Conservation (phyloP, 805 yeast species). For the Saturnispora serradocipensis region DNA sequence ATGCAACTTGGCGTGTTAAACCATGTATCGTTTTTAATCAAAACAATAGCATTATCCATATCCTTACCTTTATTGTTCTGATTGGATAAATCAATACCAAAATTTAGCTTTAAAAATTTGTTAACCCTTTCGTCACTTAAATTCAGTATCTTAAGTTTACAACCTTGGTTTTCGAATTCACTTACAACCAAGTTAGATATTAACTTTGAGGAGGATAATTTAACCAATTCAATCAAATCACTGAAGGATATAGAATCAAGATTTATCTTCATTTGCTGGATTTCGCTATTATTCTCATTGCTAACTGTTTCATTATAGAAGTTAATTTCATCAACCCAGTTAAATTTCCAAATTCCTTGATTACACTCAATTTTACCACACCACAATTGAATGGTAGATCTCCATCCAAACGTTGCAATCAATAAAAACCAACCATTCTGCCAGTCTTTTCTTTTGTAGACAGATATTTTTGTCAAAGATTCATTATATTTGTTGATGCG, state of each 20-base stretch:
- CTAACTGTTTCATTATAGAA: constrained; percentile 5
- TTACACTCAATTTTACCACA: constrained; percentile 41
- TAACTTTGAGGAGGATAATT: constrained; percentile 37
- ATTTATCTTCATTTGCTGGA: constrained; percentile 1
- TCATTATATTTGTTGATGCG: constrained; percentile 11
- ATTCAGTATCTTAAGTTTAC: constrained; percentile 29
- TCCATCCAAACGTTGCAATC: constrained; percentile 28
- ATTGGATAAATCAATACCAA: constrained; percentile 15
- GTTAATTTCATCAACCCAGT: constrained; percentile 35
- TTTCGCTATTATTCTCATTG: neutral
- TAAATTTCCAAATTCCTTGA: constrained; percentile 47
- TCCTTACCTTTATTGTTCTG: neutral
- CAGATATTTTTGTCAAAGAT: constrained; percentile 22
- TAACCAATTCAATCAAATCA: constrained; percentile 33
- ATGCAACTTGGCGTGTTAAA: constrained; percentile 30
- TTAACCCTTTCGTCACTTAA: constrained; percentile 15
- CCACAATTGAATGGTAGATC: constrained; percentile 39
- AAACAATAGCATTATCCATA: constrained; percentile 23
- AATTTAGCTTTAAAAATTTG: constrained; percentile 21
- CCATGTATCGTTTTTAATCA: constrained; percentile 29
- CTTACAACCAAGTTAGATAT: constrained; percentile 45
- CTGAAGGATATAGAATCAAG: constrained; percentile 16
- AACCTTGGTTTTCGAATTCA: constrained; percentile 35
- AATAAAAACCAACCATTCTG: constrained; percentile 49
- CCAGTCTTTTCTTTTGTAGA: constrained; percentile 45